Conservation (phyloP, 345 rosid species). For the rapeseed (Brassica napus) region Da-Ae NC_063438.1:4212001-4212500, state of each 20-base stretch:
- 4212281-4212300: not conserved
- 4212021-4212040: slow-evolving; percentile 2
- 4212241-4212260: slow-evolving; percentile 7
- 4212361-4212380: slow-evolving; percentile 88
- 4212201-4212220: slow-evolving; percentile 31
- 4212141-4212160: slow-evolving; percentile 77
- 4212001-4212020: slow-evolving; percentile 18
- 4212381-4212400: slow-evolving; percentile 82
- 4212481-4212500: not conserved
- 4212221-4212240: slow-evolving; percentile 7
- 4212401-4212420: slow-evolving; percentile 76
- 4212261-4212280: not conserved
- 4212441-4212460: not conserved
- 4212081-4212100: slow-evolving; percentile 91
- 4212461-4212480: not conserved
- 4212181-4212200: slow-evolving; percentile 90
- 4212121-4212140: slow-evolving; percentile 66
- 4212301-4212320: slow-evolving; percentile 64
- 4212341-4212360: slow-evolving; percentile 86
- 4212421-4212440: slow-evolving; percentile 73
- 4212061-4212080: slow-evolving; percentile 42
- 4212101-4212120: slow-evolving; percentile 74
- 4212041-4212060: not conserved
- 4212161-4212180: slow-evolving; percentile 72
- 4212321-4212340: slow-evolving; percentile 87